Conservation (phyloP, 192 early-diverging fungal genomes). For the Oehlia diaphana region DNA sequence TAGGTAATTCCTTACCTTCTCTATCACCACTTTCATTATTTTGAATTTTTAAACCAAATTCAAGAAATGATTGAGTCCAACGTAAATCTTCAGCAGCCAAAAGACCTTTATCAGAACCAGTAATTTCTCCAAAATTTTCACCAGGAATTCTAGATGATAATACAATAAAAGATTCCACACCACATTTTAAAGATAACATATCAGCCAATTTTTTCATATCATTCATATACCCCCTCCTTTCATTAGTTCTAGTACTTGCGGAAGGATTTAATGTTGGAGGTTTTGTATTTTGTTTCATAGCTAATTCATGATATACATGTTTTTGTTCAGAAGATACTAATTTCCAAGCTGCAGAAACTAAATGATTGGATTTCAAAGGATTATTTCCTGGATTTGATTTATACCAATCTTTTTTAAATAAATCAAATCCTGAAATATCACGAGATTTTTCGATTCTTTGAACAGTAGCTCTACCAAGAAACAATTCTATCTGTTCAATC, state of each 20-base stretch:
- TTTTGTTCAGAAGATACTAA: background rate
- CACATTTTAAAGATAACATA: background rate
- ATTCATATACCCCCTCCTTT: background rate
- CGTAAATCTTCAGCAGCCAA: background rate
- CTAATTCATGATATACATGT: background rate
- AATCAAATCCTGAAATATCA: background rate
- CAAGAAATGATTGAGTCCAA: background rate
- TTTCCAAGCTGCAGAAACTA: background rate
- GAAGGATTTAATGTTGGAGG: background rate
- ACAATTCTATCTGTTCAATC: background rate
- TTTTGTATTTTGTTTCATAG: background rate
- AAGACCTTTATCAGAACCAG: background rate
- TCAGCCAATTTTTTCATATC: background rate
- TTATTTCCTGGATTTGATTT: background rate
- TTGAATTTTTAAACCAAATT: background rate
- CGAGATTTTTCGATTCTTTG: background rate
- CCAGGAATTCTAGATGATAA: background rate
- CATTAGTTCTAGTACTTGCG: background rate
- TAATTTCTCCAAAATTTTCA: background rate
- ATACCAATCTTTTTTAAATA: background rate
- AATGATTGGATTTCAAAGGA: background rate
- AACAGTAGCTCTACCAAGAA: background rate
- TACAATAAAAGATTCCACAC: background rate
- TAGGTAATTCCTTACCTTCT: background rate
- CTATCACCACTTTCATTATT: background rate